phyloP scores from a whole-genome alignment of 225 moss, liverwort and hornwort species.

The Physcomitrium patens region DNA sequence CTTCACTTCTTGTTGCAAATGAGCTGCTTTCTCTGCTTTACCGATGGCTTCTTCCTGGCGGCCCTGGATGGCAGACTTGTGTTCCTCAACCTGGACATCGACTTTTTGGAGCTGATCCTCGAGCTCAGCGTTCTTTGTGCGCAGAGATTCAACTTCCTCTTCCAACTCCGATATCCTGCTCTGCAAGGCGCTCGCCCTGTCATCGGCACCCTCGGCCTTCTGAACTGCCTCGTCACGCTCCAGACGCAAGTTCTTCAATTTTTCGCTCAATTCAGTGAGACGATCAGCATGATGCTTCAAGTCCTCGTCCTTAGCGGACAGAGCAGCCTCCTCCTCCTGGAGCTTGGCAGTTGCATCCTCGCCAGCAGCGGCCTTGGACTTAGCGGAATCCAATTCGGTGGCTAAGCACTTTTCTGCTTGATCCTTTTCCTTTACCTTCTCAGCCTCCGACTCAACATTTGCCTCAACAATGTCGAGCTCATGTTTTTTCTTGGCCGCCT shows the following conservation, averaged over 20 bases:
- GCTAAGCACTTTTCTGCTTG: conserved; percentile 30
- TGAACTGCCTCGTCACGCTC: conserved; percentile 61
- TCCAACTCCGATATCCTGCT: conserved; percentile 50
- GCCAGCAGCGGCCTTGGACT: conserved; percentile 49
- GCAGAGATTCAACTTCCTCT: conserved; percentile 35
- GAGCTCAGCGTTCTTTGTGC: conserved; percentile 27
- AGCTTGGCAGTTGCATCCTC: conserved; percentile 39
- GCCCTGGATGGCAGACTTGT: conserved; percentile 30
- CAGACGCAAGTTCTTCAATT: conserved; percentile 49
- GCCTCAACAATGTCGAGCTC: conserved; percentile 32
- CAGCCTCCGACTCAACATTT: conserved; percentile 17
- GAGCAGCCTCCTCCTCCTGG: conserved; percentile 45
- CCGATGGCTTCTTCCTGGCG: conserved; percentile 35
- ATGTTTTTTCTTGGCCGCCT: conserved; percentile 28
- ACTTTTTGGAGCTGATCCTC: conserved; percentile 48
- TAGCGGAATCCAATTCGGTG: conserved; percentile 43
- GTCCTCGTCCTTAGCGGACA: conserved; percentile 44
- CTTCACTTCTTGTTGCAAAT: conserved; percentile 65
- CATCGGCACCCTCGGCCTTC: conserved; percentile 23
- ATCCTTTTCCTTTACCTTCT: conserved; percentile 33
- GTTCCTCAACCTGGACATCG: conserved; percentile 58
- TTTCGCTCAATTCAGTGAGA: conserved; percentile 44
- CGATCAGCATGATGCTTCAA: conserved; percentile 33
- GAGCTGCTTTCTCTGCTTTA: conserved; percentile 46
- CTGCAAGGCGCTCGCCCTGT: conserved; percentile 40